phyloP scores from a whole-genome alignment of 2,329 filamentous ascomycete species.

The Claviceps sp. region DNA sequence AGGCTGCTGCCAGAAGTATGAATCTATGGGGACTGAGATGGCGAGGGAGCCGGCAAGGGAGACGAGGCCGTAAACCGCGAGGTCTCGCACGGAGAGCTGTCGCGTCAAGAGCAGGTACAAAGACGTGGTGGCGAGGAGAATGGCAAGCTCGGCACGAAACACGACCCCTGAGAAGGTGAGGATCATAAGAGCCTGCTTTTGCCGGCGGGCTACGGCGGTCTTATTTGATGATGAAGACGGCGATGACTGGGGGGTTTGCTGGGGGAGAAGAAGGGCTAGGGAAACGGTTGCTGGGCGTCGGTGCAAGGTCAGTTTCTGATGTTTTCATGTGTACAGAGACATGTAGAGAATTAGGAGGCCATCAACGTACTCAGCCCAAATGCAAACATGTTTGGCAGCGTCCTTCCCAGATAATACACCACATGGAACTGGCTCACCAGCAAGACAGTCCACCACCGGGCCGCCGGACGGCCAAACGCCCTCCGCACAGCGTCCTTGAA shows the following conservation, averaged over 20 bases:
- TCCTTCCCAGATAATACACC: conserved; percentile 82
- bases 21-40: conserved; percentile 66
- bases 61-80: conserved; percentile 52
- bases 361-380: conserved; percentile 61
- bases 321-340: background rate
- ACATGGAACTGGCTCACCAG: conserved; percentile 83
- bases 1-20: conserved; percentile 80
- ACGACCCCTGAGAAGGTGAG: conserved; percentile 70
- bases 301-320: background rate
- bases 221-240: background rate
- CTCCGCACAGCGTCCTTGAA: conserved; percentile 51
- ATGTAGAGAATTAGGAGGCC: background rate
- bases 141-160: conserved; percentile 79
- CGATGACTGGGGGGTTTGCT: conserved; percentile 13
- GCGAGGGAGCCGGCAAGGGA: conserved; percentile 54
- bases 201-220: conserved; percentile 23
- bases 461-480: conserved; percentile 55
- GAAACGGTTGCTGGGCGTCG: conserved; percentile 48
- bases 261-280: conserved; percentile 31
- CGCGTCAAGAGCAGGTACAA: conserved; percentile 47
- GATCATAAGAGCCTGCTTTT: conserved; percentile 55
- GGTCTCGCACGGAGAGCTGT: conserved; percentile 37
- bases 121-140: conserved; percentile 59
- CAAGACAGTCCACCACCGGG: conserved; percentile 67
- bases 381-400: conserved; percentile 92